These are phyloP conservation scores for Blastobotrys malaysiensis DNA, from an alignment of 1,139 yeast species.

Conservation along the genomic window DNA sequence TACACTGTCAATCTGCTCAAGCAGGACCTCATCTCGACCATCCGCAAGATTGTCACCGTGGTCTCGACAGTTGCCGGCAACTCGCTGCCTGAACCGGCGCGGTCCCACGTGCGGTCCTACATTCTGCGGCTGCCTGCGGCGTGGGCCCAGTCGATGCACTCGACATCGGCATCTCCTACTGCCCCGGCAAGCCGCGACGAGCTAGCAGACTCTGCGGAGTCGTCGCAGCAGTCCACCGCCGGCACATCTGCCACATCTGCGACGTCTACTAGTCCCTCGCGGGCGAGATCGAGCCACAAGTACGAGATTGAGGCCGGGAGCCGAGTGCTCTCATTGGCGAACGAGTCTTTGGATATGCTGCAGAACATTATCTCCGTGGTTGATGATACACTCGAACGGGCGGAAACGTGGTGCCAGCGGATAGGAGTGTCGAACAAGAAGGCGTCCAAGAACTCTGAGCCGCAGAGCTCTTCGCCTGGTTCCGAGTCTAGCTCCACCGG, in stretches of 20 bases:
- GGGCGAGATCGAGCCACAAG: constrained; percentile 11
- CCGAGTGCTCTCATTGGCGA: constrained; percentile 71
- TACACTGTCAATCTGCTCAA: constrained; percentile 46
- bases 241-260: neutral
- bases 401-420: constrained; percentile 65
- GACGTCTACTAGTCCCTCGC: neutral
- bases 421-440: constrained; percentile 15
- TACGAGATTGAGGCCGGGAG: constrained; percentile 49
- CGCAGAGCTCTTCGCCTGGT: neutral
- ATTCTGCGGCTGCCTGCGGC: constrained; percentile 67
- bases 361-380: constrained; percentile 76
- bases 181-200: constrained; percentile 1
- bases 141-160: constrained; percentile 42
- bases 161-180: constrained; percentile 14
- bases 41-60: constrained; percentile 78
- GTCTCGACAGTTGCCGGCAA: constrained; percentile 79
- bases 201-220: neutral
- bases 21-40: constrained; percentile 80
- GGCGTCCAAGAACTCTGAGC: neutral
- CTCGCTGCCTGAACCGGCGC: constrained; percentile 75
- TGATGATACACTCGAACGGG: constrained; percentile 74
- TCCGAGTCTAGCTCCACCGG: no score
- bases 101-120: constrained; percentile 75
- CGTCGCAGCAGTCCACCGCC: neutral
- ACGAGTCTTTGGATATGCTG: constrained; percentile 86